These are phyloP conservation scores for Selaginella tamariscina DNA, from an alignment of 75 land plant species.

Conservation along the genomic window DNA sequence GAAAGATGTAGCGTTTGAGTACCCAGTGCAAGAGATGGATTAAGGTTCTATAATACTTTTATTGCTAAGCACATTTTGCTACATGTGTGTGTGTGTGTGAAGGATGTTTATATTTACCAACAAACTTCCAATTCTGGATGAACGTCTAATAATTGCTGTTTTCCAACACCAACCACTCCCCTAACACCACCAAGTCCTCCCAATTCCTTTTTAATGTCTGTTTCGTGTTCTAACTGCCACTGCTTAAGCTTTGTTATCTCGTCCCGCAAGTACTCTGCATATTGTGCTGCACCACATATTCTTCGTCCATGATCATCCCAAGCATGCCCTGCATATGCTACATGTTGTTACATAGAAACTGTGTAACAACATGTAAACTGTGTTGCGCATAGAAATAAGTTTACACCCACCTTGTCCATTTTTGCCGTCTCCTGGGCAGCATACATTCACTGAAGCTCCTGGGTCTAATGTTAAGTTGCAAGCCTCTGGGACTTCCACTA, in stretches of 20 bases:
- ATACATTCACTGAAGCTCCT: not conserved
- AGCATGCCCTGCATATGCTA: too few relatives aligned
- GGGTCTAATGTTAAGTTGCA: not conserved
- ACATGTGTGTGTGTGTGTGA: too few relatives aligned
- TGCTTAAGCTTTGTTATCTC: not conserved
- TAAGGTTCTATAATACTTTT: too few relatives aligned
- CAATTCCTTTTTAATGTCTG: not conserved
- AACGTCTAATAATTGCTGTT: not conserved
- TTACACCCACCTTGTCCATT: not conserved
- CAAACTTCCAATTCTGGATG: not conserved
- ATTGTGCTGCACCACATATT: not conserved
- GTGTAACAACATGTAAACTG: too few relatives aligned
- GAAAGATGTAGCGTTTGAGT: constrained; percentile 74
- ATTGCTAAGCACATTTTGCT: too few relatives aligned
- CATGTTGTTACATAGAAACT: too few relatives aligned
- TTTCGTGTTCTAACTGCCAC: not conserved
- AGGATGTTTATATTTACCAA: too few relatives aligned
- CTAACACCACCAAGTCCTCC: not conserved
- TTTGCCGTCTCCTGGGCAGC: not conserved
- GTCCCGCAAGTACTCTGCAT: not conserved
- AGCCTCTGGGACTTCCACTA: not conserved
- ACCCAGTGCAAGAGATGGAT: constrained; percentile 59
- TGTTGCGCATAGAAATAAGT: too few relatives aligned
- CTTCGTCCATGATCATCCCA: not conserved
- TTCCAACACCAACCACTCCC: not conserved